These are phyloP conservation scores for Trypanosomatidae sp. DNA, from an alignment of 208 protist species.

Conservation along the genomic window DNA sequence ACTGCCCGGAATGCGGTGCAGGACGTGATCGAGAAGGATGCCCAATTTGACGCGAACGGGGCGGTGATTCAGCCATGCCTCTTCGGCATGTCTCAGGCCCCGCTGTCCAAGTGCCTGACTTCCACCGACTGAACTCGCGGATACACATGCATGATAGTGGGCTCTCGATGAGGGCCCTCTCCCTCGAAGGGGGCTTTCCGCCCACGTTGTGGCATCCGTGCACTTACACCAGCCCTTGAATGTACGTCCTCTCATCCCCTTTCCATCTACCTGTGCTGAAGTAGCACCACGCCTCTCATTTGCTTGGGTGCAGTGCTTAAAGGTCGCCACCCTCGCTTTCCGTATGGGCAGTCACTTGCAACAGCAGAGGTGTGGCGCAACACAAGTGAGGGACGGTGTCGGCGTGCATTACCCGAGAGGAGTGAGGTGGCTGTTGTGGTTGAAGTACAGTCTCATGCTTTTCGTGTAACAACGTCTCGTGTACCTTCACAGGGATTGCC, in stretches of 20 bases:
- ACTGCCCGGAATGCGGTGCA: constrained; percentile 78
- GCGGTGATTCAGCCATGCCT: constrained; percentile 47
- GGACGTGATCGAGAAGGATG: constrained; percentile 68
- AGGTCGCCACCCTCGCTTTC: neutral
- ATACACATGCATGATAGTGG: neutral
- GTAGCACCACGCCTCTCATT: neutral
- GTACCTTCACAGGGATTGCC: neutral
- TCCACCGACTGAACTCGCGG: neutral
- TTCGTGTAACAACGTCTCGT: neutral
- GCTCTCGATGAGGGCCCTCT: neutral
- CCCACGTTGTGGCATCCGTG: neutral
- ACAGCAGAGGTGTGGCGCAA: neutral
- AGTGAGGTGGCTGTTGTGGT: neutral
- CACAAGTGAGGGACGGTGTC: neutral
- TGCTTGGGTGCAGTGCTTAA: neutral
- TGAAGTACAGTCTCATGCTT: neutral
- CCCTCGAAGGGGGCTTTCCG: neutral
- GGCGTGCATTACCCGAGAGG: neutral
- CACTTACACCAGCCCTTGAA: neutral
- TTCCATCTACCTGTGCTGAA: neutral
- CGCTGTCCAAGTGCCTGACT: constrained; percentile 26
- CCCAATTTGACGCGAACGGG: constrained; percentile 37
- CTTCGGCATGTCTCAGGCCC: constrained; percentile 46
- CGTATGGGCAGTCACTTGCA: neutral
- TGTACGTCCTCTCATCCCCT: neutral